Conservation (phyloP, 2,329 filamentous ascomycete genomes). For the Alternaria longipes region DNA sequence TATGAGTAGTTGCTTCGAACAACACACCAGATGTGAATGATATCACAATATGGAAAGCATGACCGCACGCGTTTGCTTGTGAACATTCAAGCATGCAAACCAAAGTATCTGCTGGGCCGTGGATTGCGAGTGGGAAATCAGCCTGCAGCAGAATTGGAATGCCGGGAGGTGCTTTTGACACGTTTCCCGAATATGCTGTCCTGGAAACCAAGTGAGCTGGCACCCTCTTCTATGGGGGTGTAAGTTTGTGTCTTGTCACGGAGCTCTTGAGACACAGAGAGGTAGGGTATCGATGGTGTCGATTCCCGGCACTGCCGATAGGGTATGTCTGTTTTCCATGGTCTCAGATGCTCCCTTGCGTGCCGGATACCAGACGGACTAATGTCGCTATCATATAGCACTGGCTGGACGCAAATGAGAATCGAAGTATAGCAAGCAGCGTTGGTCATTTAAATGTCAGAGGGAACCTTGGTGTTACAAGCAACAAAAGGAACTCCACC, state of each 20-base stretch:
- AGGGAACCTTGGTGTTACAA: background rate
- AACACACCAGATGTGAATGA: background rate
- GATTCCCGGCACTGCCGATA: background rate
- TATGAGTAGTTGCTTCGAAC: background rate
- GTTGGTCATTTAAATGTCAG: background rate
- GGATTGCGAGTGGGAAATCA: background rate
- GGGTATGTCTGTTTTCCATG: background rate
- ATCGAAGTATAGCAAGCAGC: background rate
- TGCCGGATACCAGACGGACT: background rate
- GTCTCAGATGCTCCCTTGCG: background rate
- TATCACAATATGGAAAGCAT: background rate
- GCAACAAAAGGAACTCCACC: too few relatives aligned
- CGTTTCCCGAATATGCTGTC: background rate
- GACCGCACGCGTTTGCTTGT: background rate
- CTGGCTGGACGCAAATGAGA: too few relatives aligned
- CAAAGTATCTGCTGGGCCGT: background rate
- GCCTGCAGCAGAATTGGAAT: background rate
- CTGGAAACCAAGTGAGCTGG: background rate
- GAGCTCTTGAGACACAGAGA: background rate
- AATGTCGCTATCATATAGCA: background rate
- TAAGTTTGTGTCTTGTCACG: background rate
- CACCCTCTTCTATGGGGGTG: background rate
- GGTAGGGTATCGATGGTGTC: background rate
- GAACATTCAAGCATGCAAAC: background rate
- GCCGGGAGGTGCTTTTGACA: background rate